Base-by-base conservation (phyloP, 179 eudicot species). In the Gypsophila paniculata region DNA sequence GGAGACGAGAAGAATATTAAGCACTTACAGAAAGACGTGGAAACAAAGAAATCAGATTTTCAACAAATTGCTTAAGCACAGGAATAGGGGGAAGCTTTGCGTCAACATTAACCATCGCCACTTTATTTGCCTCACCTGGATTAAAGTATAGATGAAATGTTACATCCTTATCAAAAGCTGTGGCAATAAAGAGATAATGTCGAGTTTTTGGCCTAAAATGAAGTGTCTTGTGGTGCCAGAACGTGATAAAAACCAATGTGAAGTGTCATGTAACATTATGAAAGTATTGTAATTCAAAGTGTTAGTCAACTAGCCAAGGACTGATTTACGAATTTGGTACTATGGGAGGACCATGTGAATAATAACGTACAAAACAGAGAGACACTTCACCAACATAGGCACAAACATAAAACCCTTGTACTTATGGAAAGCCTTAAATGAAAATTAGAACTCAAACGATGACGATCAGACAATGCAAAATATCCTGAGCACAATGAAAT, bases 41-140 rank as follows among this genome's bases (percentile, higher is more conserved):
- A 42, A 88, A 76, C 80, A 90, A 74, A 74, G 78, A 85, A 57
- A 82, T 79, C 34, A 90, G 86, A 70, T 85, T 90, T 69, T 69
- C 76, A 68, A 88, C 80, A 51, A 88, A 19, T 63, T 81, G 83
- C 57, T 71, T 80, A 75, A 82, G 70, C 71, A 75, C 65, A 55
- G 74, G 74, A 64, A 72, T 13, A 54, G 82, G 85, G 71, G 92
- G 82, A 57, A 74, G 78, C 46, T 74, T 59, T 62, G 65, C 78
- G 54, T 84, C 82, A 48, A 82, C 74, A 68, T 74, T 72, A 62
- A 53, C 87, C 82, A 79, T 83, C 19, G 90, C 96, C 89, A 87
- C 82, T 81, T 90, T 92, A 61, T 86, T 23, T 18, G 93, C 93
- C 68, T 90, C 89, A 61, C 96, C 96, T 90, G 85, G 61, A 61